These are phyloP conservation scores for Brasenia schreberi DNA, from an alignment of 164 flowering plant genomes.

Conservation along the genomic window DNA sequence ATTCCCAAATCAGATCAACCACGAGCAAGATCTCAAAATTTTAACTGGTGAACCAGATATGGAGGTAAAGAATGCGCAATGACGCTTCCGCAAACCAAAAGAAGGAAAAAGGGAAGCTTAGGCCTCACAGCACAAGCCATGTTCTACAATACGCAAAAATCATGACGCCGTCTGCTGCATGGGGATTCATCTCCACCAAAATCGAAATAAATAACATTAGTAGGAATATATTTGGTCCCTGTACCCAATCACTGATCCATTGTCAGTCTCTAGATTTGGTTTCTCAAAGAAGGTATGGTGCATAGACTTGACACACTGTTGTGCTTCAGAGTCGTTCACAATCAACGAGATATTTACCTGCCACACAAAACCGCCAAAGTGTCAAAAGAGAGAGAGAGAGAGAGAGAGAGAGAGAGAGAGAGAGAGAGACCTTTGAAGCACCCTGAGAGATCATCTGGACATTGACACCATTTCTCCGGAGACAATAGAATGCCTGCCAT, in stretches of 20 bases:
- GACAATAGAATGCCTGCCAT: constrained; percentile 62
- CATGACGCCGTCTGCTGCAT: background rate
- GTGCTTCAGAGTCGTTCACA: constrained; percentile 74
- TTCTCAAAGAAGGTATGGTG: constrained; percentile 58
- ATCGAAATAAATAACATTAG: background rate
- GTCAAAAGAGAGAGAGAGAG: background rate
- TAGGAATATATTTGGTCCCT: background rate
- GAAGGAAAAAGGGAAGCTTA: background rate
- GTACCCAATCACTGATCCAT: constrained; percentile 1
- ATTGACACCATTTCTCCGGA: constrained; percentile 57
- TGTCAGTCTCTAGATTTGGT: constrained; percentile 9
- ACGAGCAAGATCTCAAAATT: too few relatives aligned
- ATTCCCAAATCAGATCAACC: too few relatives aligned
- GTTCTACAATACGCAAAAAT: background rate
- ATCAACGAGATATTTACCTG: constrained; percentile 83
- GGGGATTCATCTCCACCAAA: background rate
- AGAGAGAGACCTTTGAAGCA: constrained; percentile 68
- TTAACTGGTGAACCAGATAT: too few relatives aligned
- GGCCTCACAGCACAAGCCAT: background rate
- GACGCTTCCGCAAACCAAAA: background rate
- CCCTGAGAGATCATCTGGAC: constrained; percentile 99
- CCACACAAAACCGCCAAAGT: background rate
- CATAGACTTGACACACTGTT: constrained; percentile 58
- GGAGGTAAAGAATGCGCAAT: background rate
- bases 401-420: background rate